These are phyloP conservation scores for Datura wrightii DNA, from an alignment of 257 asterid species.

Conservation along the genomic window DNA sequence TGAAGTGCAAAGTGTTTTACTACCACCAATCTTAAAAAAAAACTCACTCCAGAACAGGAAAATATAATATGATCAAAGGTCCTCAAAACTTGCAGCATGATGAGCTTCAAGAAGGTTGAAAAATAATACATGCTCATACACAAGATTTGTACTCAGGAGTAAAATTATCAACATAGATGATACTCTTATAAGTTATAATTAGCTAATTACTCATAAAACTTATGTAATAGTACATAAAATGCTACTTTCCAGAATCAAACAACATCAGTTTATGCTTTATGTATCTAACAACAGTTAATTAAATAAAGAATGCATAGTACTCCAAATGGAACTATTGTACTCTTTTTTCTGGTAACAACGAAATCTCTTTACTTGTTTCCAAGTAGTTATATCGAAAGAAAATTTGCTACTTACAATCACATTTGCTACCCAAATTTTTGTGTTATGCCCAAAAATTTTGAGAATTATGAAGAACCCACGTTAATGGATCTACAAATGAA, in stretches of 20 bases:
- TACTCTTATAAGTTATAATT: neutral
- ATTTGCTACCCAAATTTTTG: neutral
- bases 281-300: too few species aligned
- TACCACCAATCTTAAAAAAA: neutral
- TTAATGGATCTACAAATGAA: neutral
- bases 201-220: neutral
- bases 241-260: neutral
- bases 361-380: neutral
- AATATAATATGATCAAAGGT: neutral
- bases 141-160: neutral
- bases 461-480: neutral
- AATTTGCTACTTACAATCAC: neutral
- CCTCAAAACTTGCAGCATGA: neutral
- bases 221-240: neutral
- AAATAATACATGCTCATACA: neutral
- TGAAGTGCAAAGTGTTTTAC: neutral
- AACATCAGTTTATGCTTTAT: neutral
- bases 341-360: neutral
- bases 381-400: neutral
- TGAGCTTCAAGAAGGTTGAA: neutral
- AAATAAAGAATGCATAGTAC: neutral
- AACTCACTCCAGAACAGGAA: neutral
- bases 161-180: neutral
- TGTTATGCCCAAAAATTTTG: neutral
- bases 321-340: neutral